These are phyloP conservation scores for Pichia californica DNA, from an alignment of 805 yeast genomes.

Conservation along the genomic window DNA sequence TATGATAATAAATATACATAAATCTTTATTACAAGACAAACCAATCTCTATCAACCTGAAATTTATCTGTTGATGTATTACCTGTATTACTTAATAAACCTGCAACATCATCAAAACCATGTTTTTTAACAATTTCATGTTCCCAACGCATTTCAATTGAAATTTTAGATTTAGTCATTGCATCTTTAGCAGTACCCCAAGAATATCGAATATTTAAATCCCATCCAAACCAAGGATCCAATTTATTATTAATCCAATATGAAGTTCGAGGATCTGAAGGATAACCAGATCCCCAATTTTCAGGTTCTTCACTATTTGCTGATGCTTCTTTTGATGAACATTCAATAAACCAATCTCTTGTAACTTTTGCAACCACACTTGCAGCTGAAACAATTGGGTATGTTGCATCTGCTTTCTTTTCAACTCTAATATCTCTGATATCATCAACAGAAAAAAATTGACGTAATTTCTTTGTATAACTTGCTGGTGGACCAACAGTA, in stretches of 20 bases:
- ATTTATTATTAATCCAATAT: constrained; percentile 58
- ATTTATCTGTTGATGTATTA: background rate
- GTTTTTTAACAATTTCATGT: constrained; percentile 32
- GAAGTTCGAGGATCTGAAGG: constrained; percentile 88
- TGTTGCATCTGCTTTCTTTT: constrained; percentile 91
- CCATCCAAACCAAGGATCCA: constrained; percentile 86
- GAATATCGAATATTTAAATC: constrained; percentile 65
- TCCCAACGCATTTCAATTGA: constrained; percentile 52
- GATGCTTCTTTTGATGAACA: constrained; percentile 10
- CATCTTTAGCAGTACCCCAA: constrained; percentile 89
- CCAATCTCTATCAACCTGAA: constrained; percentile 7
- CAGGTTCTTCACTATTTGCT: constrained; percentile 1
- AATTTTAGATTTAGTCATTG: constrained; percentile 46
- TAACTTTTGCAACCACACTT: constrained; percentile 92
- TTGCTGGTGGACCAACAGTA: constrained; percentile 92
- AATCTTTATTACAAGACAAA: constrained; percentile 1
- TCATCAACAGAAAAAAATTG: constrained; percentile 56
- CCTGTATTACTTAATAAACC: constrained; percentile 1
- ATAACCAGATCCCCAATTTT: constrained; percentile 79
- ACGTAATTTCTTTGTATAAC: constrained; percentile 72
- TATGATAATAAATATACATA: background rate
- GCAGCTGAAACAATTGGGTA: constrained; percentile 94
- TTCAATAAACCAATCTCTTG: constrained; percentile 54
- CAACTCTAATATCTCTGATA: constrained; percentile 55
- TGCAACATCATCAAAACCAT: constrained; percentile 8